Base-by-base conservation (phyloP, 2,329 filamentous ascomycete genomes). In the Podosphaera aphanis region DNA sequence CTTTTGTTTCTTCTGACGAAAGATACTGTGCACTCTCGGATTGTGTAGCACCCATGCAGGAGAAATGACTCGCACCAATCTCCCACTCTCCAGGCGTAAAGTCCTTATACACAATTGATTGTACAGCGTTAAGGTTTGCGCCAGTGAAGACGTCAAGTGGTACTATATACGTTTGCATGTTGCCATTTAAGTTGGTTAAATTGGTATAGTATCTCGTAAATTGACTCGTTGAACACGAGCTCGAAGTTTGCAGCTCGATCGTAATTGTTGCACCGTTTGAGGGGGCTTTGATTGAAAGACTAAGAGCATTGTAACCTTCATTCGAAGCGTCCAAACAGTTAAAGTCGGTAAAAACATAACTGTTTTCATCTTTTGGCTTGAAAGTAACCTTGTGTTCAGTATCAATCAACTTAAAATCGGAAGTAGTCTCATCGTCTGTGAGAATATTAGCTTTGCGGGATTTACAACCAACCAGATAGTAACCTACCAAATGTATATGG, bases 321-420 rank as follows among this genome's bases (percentile, higher is more conserved):
- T 58, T 62, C 15, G 57, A 57, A 16, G 68, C 63, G 35, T 61
- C 58, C 51, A 66, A 61, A 57, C 69, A 73, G 0, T 58, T 52
- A 46, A 73, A 65, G 1, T 63, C 66, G 55, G 70, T 69, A 53
- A 72, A 72, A 50, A 70, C 71, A 59, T 73, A 73, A 11, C 67
- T 66, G 21, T 51, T 53, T 15, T 60, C 53, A 42, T 18, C 25
- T 49, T 64, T 66, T 27, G 67, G 66, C n/a, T 63, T 66, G 57
- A 73, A 69, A 6, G 62, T 63, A 19, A 72, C 62, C 25, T 66
- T 63, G 41, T 65, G 64, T 13, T 58, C 58, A 13, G 59, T 59
- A 29, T 60, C 63, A 39, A 56, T 51, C 13, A 55, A 54, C 41
- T 59, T 60, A 55, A 66, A 55, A 54, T 64, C 56, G 50, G 58